Evolutionary conservation across 163 green algal species (phyloP).

Genomic region (Scenedesmus sp.): DNA sequence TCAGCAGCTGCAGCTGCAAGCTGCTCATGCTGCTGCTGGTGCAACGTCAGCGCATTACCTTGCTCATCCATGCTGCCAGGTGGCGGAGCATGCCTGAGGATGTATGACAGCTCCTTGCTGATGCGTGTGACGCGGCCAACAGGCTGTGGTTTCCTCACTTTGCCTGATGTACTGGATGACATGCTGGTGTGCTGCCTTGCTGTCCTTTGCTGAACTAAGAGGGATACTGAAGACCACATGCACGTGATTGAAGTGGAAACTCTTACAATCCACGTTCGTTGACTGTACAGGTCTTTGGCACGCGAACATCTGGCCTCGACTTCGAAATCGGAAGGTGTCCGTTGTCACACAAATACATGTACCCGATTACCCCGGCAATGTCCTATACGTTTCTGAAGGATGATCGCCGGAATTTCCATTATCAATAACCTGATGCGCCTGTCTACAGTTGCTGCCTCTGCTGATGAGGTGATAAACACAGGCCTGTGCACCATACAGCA

Average conservation of each 20-base stretch:
- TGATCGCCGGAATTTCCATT: background rate
- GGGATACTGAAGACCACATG: background rate
- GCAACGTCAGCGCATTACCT: background rate
- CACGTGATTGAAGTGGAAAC: background rate
- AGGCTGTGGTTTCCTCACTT: constrained; percentile 2
- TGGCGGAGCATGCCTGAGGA: constrained; percentile 69
- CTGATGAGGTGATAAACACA: background rate
- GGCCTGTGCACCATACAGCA: background rate
- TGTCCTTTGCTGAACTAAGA: background rate
- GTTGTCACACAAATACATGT: background rate
- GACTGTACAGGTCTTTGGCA: background rate
- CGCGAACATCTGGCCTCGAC: too few relatives aligned
- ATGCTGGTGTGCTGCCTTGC: background rate
- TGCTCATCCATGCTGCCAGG: constrained; percentile 60
- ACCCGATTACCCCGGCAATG: background rate
- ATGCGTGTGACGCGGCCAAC: constrained; percentile 29
- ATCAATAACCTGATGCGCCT: background rate
- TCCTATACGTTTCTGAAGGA: background rate
- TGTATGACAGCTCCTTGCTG: constrained; percentile 64
- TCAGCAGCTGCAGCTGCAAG: background rate
- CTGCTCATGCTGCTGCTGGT: constrained; percentile 45
- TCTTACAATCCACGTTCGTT: background rate
- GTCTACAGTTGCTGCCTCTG: background rate
- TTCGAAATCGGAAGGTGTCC: background rate
- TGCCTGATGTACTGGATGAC: background rate